Base-by-base conservation (phyloP, 345 rosid species). In the Boechera retrofracta region DNA sequence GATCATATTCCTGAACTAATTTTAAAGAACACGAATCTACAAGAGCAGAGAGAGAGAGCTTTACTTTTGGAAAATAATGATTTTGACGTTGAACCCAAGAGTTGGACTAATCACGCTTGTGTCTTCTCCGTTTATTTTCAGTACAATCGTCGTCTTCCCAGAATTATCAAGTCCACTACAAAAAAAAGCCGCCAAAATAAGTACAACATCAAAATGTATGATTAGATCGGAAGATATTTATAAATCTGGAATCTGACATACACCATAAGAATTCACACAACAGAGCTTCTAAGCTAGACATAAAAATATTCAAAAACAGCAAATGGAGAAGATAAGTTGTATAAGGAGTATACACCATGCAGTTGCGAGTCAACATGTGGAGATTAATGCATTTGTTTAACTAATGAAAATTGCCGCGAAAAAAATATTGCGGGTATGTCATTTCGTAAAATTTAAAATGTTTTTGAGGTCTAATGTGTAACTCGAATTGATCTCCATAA, bases 111-210 rank as follows among this genome's bases (percentile, higher is more conserved):
- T 92, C 65, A 87, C 85, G 38, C 95, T 89, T 63, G 97, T 92
- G 75, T 94, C 95, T 83, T 94, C 97, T 24, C 97, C 97, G 53
- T 92, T 94, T 28, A 92, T 90, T 77, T 92, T 92, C 88, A 94
- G 79, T 82, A 92, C 97, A 63, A 94, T 88, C 5, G 97, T 94
- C 1, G 97, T 94, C 82, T 94, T 94, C 68, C 98, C 97, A 3
- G 98, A 94, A 79, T 90, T 94, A 74, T 94, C 98, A 51, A 94
- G 91, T 38, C 94, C 97, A 49, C 94, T 91, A 80, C 82, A 71
- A 28, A 53, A 6, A 44, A 4, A 12, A 18, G 24, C 24, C 12
- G 0, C 11, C 10, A 13, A 26, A 26, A 15, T 8, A 29, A 2
- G 0, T 2, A 49, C 33, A n/a, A n/a, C 7, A 63, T 73, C 15